These are phyloP conservation scores for Avena insularis DNA, from an alignment of 176 grass and related monocot genomes.

Conservation along the genomic window DNA sequence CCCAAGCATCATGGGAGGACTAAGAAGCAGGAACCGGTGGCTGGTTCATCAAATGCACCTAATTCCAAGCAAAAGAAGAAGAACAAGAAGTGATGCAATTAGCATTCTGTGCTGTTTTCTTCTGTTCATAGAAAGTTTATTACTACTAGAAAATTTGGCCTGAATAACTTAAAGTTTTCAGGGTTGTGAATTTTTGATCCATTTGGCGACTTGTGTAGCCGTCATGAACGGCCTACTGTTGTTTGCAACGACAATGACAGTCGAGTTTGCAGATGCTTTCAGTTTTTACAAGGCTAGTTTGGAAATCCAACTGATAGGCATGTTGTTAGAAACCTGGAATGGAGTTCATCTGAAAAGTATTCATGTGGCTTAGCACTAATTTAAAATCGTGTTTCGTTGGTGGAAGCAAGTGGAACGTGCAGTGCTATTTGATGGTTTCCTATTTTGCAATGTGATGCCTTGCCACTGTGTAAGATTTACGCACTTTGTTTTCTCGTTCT, in stretches of 20 bases:
- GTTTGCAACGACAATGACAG: background rate
- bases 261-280: background rate
- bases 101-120: slow-evolving; percentile 13
- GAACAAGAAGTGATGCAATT: slow-evolving; percentile 71
- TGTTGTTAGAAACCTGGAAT: background rate
- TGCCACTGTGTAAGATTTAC: background rate
- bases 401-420: background rate
- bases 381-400: background rate
- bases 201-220: background rate
- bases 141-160: background rate
- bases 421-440: background rate
- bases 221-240: background rate
- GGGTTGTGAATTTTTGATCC: slow-evolving; percentile 12
- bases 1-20: slow-evolving; percentile 93
- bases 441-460: background rate
- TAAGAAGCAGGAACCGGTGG: slow-evolving; percentile 74
- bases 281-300: background rate
- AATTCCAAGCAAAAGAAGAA: slow-evolving; percentile 60
- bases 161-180: background rate
- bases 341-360: background rate
- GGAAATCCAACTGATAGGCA: background rate
- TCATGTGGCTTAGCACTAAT: background rate
- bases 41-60: slow-evolving; percentile 43
- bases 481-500: too few relatives aligned
- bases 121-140: slow-evolving; percentile 24